Conservation (phyloP, 2,329 filamentous ascomycete species). For the Epichloe amarillans region DNA sequence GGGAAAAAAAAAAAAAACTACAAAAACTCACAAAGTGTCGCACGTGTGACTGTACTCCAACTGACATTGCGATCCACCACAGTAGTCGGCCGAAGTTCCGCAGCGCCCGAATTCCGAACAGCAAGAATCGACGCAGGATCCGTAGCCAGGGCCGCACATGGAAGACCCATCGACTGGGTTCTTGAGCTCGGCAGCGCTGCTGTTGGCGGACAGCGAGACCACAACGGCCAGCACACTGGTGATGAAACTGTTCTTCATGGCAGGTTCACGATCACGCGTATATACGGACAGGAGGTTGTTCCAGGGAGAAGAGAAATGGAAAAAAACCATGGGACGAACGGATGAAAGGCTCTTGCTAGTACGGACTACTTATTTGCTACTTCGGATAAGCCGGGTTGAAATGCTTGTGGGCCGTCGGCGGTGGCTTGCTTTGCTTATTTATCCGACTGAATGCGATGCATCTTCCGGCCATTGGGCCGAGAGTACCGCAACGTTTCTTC, state of each 20-base stretch:
- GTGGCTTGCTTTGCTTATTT: too few species aligned
- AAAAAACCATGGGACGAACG: not conserved
- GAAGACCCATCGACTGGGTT: not conserved
- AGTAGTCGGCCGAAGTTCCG: constrained; percentile 21
- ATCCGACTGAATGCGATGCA: too few species aligned
- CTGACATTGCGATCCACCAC: constrained; percentile 25
- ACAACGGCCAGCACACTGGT: not conserved
- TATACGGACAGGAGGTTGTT: too few species aligned
- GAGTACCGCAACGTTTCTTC: too few species aligned
- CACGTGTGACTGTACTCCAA: constrained; percentile 26
- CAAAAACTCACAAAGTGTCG: constrained; percentile 27
- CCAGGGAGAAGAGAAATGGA: not conserved
- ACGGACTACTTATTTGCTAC: too few species aligned
- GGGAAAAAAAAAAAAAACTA: too few species aligned
- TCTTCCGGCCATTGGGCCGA: too few species aligned
- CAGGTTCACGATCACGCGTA: not conserved
- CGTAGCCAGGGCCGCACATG: constrained; percentile 22
- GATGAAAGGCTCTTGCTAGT: not conserved
- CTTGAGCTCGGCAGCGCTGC: not conserved
- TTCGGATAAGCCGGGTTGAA: too few species aligned
- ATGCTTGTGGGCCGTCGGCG: too few species aligned
- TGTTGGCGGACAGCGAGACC: not conserved
- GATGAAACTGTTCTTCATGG: not conserved
- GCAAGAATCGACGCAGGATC: constrained; percentile 21
- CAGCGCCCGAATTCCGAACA: constrained; percentile 26